Percentiles rank a stretch among this genome's conserved stretches.
These are phyloP conservation scores for Lachancea dasiensis DNA, from an alignment of 805 yeast species.

Conservation along the genomic window DNA sequence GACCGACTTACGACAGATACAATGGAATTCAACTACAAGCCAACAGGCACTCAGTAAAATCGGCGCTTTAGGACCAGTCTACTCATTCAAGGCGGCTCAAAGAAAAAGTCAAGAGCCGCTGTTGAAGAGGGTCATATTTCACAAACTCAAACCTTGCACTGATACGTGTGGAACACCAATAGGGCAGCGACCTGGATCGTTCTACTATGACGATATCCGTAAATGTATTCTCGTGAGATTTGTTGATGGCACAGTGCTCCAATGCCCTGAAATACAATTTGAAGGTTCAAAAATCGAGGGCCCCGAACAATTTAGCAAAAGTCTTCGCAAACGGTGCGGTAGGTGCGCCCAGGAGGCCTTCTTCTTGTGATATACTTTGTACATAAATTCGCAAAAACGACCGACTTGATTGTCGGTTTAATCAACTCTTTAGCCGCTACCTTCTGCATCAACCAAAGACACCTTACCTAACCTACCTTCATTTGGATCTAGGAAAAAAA, in stretches of 20 bases:
- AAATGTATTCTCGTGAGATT: conserved; percentile 39
- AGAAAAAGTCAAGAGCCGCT: conserved; percentile 32
- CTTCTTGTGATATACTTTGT: not conserved
- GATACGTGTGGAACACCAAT: conserved; percentile 9
- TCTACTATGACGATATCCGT: conserved; percentile 18
- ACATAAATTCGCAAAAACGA: not conserved
- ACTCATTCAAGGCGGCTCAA: conserved; percentile 38
- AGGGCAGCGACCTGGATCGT: conserved; percentile 25
- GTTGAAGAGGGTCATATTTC: conserved; percentile 43
- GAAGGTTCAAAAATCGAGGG: conserved; percentile 49
- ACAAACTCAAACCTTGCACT: conserved; percentile 29
- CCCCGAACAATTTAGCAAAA: conserved; percentile 39
- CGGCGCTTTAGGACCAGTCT: conserved; percentile 53
- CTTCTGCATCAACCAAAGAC: too few species aligned
- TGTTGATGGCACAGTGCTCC: conserved; percentile 35
- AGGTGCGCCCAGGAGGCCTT: not conserved
- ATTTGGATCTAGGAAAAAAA: conserved; percentile 1
- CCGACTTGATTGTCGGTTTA: too few species aligned
- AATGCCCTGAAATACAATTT: conserved; percentile 39
- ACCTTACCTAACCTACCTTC: too few species aligned
- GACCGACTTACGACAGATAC: conserved; percentile 37
- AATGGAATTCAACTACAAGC: conserved; percentile 42
- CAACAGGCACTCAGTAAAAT: conserved; percentile 36
- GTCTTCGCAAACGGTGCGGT: conserved; percentile 42
- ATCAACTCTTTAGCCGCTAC: too few species aligned